Evolutionary conservation across 2,329 filamentous ascomycete genomes (phyloP), one percentile per base, ranked within the genome.

Genomic region (Torrubiella hemipterigena): DNA sequence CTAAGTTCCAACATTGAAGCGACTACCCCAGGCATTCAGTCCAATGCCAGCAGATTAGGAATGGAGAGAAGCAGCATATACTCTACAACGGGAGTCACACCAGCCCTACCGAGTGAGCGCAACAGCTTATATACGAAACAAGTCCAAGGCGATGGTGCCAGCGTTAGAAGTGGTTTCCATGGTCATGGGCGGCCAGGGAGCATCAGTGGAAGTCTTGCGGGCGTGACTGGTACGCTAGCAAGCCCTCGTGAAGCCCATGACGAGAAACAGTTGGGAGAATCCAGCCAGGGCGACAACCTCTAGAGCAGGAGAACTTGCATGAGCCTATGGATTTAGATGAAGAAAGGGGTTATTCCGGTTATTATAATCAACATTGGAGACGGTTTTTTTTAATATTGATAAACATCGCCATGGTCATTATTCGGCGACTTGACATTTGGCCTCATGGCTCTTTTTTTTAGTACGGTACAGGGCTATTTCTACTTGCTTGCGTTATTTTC

Each of bases 151-250:
- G 84, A 93, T 42, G 81, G 73, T 2, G 75, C 77, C 8, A 93
- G 85, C 47, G 63, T 93, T 18, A 71, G 83, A 32, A 93, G 84
- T 51, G 84, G 82, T 0, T 58, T 80, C 2, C 52, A 83, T 4
- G 81, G 83, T 1, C 87, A 94, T 51, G 74, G 72, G 3, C 70
- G 84, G 38, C 79, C 83, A 30, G 85, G 93, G 50, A 93, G 86
- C 54, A 73, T 89, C 33, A 80, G 67, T 38, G 81, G 82, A 17
- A 89, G 81, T 52, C 77, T 86, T 40, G 72, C 67, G 6, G 71
- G 68, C 7, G 48, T 69, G 12, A 61, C 67, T 18, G 80, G 74
- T 42, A 75, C 78, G 11, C 54, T 86, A 22, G 69, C 69, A 3
- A 80, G 72, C 31, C 66, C 69, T 23, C 50, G 61, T 32, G 66